Base-by-base conservation (phyloP, 1,284 basidiomycete genomes). In the Puccinia triticina region DNA sequence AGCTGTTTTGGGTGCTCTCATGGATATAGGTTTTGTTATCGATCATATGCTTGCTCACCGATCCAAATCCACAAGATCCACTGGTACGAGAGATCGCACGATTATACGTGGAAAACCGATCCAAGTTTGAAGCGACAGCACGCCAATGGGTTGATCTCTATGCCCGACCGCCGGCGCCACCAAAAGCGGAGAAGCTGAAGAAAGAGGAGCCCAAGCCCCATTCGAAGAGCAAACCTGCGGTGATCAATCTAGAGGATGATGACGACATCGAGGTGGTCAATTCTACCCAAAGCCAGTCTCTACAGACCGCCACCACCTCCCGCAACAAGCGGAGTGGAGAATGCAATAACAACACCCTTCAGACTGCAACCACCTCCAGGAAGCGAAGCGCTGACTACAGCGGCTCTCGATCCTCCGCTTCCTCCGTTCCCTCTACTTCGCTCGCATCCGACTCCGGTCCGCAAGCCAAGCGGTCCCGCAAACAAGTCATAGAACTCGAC, bases 21-120 rank as follows among this genome's bases (percentile, higher is more conserved):
- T 59, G 21, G 26, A 40, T 77, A 10, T 29, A 77, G 74, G 74
- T 77, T n/a, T 64, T 77, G 57, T 53, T 77, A 59, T 77, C 74
- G 14, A 77, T 77, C 40, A 48, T 64, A 18, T 77, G 57, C 40
- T 29, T 77, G 37, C 61, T 77, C 40, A 77, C 74, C 57, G 74
- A 77, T 40, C 74, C 74, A 10, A 77, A 77, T 55, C 74, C 74
- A 26, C 57, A 59, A 43, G 74, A 77, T 23, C 74, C 74, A 18
- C 57, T 77, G 2, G 74, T 64, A 46, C 34, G 57, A 32, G 74
- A 77, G 16, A 77, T 77, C 5, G 74, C 74, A 5, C 34, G 57
- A n/a, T 37, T 77, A 18, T 77, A 77, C 34, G 10, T 64, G 3
- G 3, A 12, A 34, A 61, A 64, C 61, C 50, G 74, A 46, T 14